These are phyloP conservation scores for Alternaria ethzedia DNA, from an alignment of 2,329 filamentous ascomycete genomes.

Conservation along the genomic window DNA sequence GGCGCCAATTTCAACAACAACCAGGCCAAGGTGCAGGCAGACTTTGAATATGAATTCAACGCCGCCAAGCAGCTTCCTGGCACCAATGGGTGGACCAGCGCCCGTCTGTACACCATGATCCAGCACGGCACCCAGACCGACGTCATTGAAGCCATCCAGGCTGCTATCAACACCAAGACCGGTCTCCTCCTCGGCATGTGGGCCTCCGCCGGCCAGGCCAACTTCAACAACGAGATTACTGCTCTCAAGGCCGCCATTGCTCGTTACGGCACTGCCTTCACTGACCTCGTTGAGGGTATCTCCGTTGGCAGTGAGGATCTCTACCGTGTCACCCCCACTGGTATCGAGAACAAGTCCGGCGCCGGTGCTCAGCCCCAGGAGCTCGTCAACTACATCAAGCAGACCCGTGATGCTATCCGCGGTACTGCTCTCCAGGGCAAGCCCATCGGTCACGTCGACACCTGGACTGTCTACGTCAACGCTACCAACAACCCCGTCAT, in stretches of 20 bases:
- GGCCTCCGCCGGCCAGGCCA: slow-evolving; percentile 70
- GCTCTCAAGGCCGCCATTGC: slow-evolving; percentile 73
- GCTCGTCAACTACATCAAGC: slow-evolving; percentile 72
- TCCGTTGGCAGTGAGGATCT: slow-evolving; percentile 85
- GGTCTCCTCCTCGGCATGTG: slow-evolving; percentile 82
- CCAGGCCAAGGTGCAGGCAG: slow-evolving; percentile 64
- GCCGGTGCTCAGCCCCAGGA: slow-evolving; percentile 67
- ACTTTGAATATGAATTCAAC: slow-evolving; percentile 75
- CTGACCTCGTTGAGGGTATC: slow-evolving; percentile 75
- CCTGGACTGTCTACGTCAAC: slow-evolving; percentile 77
- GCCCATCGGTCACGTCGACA: slow-evolving; percentile 84
- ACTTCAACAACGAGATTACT: slow-evolving; percentile 74
- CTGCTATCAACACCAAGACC: slow-evolving; percentile 81
- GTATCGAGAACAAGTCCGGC: slow-evolving; percentile 67
- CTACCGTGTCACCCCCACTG: slow-evolving; percentile 67
- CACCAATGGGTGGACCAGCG: slow-evolving; percentile 65
- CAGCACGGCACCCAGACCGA: slow-evolving; percentile 70
- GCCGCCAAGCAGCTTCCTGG: slow-evolving; percentile 68
- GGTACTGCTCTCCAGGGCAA: slow-evolving; percentile 65
- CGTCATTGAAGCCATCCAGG: slow-evolving; percentile 74
- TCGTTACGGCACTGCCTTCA: slow-evolving; percentile 71
- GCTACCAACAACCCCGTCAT: slow-evolving; percentile 73
- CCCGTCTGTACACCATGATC: slow-evolving; percentile 77
- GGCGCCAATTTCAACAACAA: slow-evolving; percentile 68
- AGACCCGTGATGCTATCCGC: slow-evolving; percentile 68